phyloP scores from a whole-genome alignment of 768 basidiomycete genomes.

The Pleurotus sapidus region DNA sequence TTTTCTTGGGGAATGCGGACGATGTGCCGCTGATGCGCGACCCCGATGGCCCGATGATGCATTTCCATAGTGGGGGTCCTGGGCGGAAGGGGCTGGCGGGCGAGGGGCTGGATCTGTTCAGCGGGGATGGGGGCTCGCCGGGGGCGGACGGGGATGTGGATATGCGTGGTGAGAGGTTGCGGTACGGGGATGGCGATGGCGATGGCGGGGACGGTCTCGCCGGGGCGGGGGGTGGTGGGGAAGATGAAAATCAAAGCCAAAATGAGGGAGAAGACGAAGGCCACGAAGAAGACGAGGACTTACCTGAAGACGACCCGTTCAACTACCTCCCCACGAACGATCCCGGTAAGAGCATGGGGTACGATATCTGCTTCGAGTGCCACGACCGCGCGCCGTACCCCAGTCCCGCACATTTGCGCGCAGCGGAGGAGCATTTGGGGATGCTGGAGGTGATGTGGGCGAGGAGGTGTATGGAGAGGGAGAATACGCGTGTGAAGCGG shows the following conservation, averaged over 20 bases:
- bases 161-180: background rate
- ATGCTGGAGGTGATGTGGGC: constrained; percentile 68
- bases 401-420: constrained; percentile 57
- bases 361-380: constrained; percentile 87
- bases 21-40: constrained; percentile 63
- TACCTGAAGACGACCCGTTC: constrained; percentile 36
- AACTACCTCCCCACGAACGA: constrained; percentile 38
- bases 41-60: constrained; percentile 20
- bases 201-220: too few species aligned
- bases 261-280: too few species aligned
- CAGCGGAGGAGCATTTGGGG: constrained; percentile 72
- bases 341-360: constrained; percentile 56
- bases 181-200: background rate
- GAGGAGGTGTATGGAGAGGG: constrained; percentile 33
- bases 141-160: constrained; percentile 8
- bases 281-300: constrained; percentile 6
- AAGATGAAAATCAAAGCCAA: too few species aligned
- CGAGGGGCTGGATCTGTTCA: background rate
- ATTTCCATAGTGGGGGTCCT: constrained; percentile 14
- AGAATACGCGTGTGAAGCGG: too few species aligned
- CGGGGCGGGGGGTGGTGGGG: constrained; percentile 5
- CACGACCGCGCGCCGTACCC: constrained; percentile 81
- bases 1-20: constrained; percentile 79
- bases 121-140: background rate
- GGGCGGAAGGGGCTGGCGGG: constrained; percentile 7